These are phyloP conservation scores for Phytophthora ramorum DNA, from an alignment of 352 stramenopile species.

Conservation along the genomic window DNA sequence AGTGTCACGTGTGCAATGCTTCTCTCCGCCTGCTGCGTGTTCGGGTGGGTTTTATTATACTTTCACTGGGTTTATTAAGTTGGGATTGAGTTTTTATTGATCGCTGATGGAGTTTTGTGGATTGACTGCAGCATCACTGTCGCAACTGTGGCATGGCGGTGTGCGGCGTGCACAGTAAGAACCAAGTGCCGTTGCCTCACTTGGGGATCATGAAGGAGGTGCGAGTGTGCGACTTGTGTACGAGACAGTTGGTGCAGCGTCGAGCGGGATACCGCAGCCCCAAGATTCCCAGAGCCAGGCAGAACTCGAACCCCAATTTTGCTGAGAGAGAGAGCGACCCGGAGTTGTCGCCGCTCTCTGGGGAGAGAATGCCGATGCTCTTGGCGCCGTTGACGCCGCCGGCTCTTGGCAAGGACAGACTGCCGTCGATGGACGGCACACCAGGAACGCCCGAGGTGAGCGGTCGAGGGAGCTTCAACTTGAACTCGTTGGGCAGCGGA, in stretches of 20 bases:
- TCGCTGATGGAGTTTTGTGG: constrained; percentile 2
- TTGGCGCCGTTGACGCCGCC: constrained; percentile 22
- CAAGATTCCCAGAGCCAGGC: constrained; percentile 23
- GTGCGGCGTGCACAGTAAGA: constrained; percentile 79
- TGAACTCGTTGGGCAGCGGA: constrained; percentile 32
- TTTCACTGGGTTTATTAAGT: constrained; percentile 1
- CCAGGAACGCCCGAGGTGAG: constrained; percentile 10
- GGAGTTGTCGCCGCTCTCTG: constrained; percentile 32
- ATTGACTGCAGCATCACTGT: constrained; percentile 56
- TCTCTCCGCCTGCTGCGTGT: constrained; percentile 56
- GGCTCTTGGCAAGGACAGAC: constrained; percentile 11
- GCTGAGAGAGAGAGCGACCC: constrained; percentile 40
- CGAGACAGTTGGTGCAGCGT: constrained; percentile 69
- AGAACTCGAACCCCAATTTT: constrained; percentile 30
- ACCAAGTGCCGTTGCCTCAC: constrained; percentile 78
- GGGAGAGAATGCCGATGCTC: constrained; percentile 24
- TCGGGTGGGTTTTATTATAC: constrained; percentile 47
- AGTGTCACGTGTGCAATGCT: constrained; percentile 74
- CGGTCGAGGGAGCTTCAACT: constrained; percentile 35
- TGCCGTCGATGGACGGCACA: constrained; percentile 9
- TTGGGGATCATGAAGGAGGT: constrained; percentile 79
- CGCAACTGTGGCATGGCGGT: constrained; percentile 71
- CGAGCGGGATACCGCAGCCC: constrained; percentile 71
- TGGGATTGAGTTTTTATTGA: constrained; percentile 4
- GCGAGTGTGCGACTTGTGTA: constrained; percentile 79